Base-by-base conservation (phyloP, 805 yeast species). In the Candida silvatica region DNA sequence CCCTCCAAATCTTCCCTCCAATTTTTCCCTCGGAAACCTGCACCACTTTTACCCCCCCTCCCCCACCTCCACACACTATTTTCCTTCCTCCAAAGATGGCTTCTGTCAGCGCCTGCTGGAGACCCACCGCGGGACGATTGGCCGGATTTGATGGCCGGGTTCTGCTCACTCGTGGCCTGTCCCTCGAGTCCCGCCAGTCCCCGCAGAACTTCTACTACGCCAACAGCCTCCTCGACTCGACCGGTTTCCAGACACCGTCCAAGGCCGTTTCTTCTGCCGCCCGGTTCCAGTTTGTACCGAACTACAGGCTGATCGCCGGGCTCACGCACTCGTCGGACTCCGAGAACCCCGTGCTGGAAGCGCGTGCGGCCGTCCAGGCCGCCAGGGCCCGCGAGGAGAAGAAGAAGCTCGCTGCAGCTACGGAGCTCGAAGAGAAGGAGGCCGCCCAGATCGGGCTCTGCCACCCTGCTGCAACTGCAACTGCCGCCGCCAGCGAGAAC, bases 381-480 rank as follows among this genome's bases (percentile, higher is more conserved):
- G 35, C 31, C 11, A 23, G 24, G 29, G 24, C 17, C 17, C 35
- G 19, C 9, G 15, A 18, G 3, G 27, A 31, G 27, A 20, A 8
- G 11, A 14, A 17, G 3, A 28, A 31, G 12, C 20, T n/a, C n/a
- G n/a, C n/a, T n/a, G n/a, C n/a, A n/a, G n/a, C n/a, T n/a, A n/a
- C n/a, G n/a, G n/a, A n/a, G n/a, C n/a, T n/a, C n/a, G n/a, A n/a
- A n/a, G n/a, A n/a, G n/a, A n/a, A n/a, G n/a, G n/a, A n/a, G n/a
- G n/a, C n/a, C n/a, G n/a, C n/a, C n/a, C n/a, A n/a, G 24, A 12
- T 33, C 16, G 14, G 27, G 7, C 9, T 33, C 8, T 71, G 77
- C 41, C 77, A 59, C 36, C 61, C 62, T n/a, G 20, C 34, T 2
- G 17, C 50, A 6, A 23, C 18, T 6, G 31, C 33, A 2, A 8